Base-by-base conservation (phyloP, 2,329 filamentous ascomycete species). In the Cercospora sojina region DNA sequence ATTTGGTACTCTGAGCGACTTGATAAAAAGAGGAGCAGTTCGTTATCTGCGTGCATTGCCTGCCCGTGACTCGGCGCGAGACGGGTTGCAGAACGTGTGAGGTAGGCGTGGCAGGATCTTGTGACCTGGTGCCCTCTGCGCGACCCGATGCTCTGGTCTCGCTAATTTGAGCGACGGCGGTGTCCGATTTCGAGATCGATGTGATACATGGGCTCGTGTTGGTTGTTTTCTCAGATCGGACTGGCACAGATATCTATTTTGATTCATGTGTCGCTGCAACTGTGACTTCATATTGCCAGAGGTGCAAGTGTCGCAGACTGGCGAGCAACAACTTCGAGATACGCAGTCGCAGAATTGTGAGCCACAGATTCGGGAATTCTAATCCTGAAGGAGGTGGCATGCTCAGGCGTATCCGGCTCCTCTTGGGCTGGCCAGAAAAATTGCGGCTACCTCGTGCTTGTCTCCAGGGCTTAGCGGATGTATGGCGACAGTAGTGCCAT, bases 381-480 rank as follows among this genome's bases (percentile, higher is more conserved):
- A 16, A 56, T 56, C 51, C 51, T 56, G 51, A 29, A 56, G 51
- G 51, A 56, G 29, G 51, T 56, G 51, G 25, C 51, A 18, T 29
- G 51, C 4, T 29, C 4, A 32, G 25, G 25, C 25, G 51, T 29
- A 56, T 56, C 31, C 51, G 51, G 51, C 51, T 56, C 51, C 51
- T 55, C 25, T 56, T 56, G 29, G n/a, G 43, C n/a, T n/a, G 51
- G 16, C 16, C 5, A 56, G 51, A 16, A 16, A 25, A 23, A 31
- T 29, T 18, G 51, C 51, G 47, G 29, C 25, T 32, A 29, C 51
- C 23, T 56, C 43, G 43, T 49, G 43, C 43, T 49, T 8, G 43
- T 25, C 10, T 23, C 18, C 18, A 23, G 43, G 43, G 18, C 18
- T 49, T 49, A 49, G 43, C 43, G 43, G 43, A 23, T 23, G 9